Evolutionary conservation across 768 basidiomycete species (phyloP).

Genomic region (Hortiboletus campestris): DNA sequence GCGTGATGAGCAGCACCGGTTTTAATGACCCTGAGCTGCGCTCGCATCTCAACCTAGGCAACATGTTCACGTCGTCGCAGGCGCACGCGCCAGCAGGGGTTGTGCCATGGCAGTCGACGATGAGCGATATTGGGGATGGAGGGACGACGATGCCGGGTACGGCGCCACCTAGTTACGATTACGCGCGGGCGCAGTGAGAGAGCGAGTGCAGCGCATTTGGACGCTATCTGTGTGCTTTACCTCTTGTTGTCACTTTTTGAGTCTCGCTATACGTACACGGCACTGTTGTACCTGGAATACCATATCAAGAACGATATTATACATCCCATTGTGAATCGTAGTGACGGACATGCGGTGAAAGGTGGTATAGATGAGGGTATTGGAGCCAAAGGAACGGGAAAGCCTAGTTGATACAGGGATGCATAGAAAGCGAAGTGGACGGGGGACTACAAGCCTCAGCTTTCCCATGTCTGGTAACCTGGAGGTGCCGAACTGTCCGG

Average conservation of each 20-base stretch:
- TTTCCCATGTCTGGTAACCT: background rate
- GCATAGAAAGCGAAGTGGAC: background rate
- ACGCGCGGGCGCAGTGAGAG: slow-evolving; percentile 9
- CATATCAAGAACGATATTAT: background rate
- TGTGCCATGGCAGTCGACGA: slow-evolving; percentile 37
- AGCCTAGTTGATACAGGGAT: background rate
- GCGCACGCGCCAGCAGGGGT: background rate
- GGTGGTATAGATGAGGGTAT: too few relatives aligned
- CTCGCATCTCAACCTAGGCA: background rate
- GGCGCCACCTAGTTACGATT: slow-evolving; percentile 27
- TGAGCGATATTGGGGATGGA: slow-evolving; percentile 36
- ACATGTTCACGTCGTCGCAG: background rate
- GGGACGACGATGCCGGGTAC: slow-evolving; percentile 25
- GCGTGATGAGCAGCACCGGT: slow-evolving; percentile 17
- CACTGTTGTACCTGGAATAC: background rate
- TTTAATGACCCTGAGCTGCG: slow-evolving; percentile 15
- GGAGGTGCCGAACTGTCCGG: background rate
- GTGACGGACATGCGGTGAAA: background rate
- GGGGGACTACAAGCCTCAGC: too few relatives aligned
- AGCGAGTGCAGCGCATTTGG: background rate
- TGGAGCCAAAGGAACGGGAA: background rate
- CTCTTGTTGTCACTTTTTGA: background rate
- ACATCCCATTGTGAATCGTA: background rate
- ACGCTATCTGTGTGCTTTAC: background rate
- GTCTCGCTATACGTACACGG: background rate